A percentile compares a stretch with the other conserved stretches of the same genome.
These are phyloP conservation scores for Talaromyces albobiverticillius DNA, from an alignment of 2,329 filamentous ascomycete species.

Conservation along the genomic window DNA sequence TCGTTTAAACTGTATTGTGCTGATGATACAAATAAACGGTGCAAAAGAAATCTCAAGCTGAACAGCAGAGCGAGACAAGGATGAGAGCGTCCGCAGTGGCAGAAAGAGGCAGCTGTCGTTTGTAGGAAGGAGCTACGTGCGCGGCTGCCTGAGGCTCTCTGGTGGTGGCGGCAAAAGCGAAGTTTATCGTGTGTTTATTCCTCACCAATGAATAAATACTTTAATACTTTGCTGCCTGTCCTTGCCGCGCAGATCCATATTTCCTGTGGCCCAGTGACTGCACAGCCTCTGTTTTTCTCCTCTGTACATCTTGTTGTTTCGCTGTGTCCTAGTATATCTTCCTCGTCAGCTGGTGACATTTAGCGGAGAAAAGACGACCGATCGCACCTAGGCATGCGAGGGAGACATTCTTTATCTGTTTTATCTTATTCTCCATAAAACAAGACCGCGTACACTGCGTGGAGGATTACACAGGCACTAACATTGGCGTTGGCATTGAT, in stretches of 20 bases:
- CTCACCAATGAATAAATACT: slow-evolving; percentile 8
- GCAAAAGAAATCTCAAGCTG: too few relatives aligned
- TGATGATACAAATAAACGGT: not conserved
- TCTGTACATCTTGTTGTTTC: not conserved
- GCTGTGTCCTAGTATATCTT: not conserved
- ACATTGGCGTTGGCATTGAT: not conserved
- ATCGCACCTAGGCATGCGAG: too few relatives aligned
- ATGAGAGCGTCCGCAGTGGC: too few relatives aligned
- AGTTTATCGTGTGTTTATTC: slow-evolving; percentile 7
- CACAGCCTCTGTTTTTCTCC: not conserved
- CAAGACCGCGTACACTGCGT: not conserved
- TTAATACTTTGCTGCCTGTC: not conserved
- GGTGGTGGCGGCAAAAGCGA: slow-evolving; percentile 7
- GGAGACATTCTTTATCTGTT: not conserved
- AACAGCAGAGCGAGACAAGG: too few relatives aligned
- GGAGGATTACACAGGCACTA: not conserved
- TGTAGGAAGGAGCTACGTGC: not conserved
- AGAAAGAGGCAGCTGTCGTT: too few relatives aligned
- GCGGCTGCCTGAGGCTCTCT: not conserved
- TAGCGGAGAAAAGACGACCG: not conserved
- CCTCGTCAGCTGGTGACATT: not conserved
- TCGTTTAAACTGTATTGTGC: not conserved
- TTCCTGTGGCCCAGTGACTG: not conserved
- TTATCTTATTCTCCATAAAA: not conserved
- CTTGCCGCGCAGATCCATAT: not conserved